Percentiles rank a stretch among this genome's conserved stretches.
Evolutionary conservation across 2,329 filamentous ascomycete genomes (phyloP).

Genomic region (Colletotrichum noveboracense): DNA sequence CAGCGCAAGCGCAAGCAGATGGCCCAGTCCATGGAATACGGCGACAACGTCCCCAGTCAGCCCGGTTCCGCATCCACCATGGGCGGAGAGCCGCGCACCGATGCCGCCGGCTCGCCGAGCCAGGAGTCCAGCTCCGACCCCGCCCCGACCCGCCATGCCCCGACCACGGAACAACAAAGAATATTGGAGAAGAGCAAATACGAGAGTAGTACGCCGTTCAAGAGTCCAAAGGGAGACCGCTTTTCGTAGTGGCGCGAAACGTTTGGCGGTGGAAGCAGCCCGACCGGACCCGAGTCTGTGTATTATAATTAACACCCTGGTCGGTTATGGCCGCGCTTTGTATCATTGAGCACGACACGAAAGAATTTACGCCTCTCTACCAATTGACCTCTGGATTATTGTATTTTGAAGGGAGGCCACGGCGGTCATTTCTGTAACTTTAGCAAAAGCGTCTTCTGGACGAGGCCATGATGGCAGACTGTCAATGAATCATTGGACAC

Average conservation of each 20-base stretch:
- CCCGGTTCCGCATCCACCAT: conserved; percentile 39
- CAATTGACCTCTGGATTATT: not conserved
- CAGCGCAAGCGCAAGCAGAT: conserved; percentile 67
- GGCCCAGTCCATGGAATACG: conserved; percentile 59
- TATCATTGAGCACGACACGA: conserved; percentile 15
- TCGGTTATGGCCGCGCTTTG: not conserved
- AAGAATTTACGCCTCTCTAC: not conserved
- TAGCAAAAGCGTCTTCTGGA: not conserved
- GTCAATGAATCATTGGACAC: not conserved
- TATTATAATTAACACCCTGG: conserved; percentile 10
- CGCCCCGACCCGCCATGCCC: conserved; percentile 84
- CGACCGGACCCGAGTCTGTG: not conserved
- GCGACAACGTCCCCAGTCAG: conserved; percentile 38
- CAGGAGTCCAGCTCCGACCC: conserved; percentile 78
- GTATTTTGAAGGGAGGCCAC: not conserved
- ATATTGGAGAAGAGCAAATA: conserved; percentile 87
- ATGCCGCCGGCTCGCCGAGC: conserved; percentile 67
- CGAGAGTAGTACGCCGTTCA: conserved; percentile 78
- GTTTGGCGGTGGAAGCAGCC: not conserved
- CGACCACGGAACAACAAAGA: conserved; percentile 70
- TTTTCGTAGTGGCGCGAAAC: conserved; percentile 59
- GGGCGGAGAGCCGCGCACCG: conserved; percentile 61
- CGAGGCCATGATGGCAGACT: not conserved
- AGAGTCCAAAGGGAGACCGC: conserved; percentile 83
- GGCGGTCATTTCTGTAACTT: not conserved